A percentile compares a stretch with the other conserved stretches of the same genome.
Evolutionary conservation across 306 rosid species (phyloP).

Genomic region (Ziziphus jujuba): DNA sequence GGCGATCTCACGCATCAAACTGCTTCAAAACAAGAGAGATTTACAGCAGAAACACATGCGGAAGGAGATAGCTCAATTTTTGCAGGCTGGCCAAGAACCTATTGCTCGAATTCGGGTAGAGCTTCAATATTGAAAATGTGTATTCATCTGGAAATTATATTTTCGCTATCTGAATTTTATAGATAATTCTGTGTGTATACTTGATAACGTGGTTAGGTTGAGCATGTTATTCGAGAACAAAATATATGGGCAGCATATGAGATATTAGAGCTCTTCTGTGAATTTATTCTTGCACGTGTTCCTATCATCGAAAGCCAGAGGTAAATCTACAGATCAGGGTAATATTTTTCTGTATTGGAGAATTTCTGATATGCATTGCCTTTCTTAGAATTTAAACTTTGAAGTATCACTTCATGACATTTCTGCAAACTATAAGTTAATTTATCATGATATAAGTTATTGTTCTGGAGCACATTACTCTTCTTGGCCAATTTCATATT

Average conservation of each 20-base stretch:
- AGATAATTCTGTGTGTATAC: background rate
- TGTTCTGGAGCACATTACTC: background rate
- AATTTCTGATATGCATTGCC: slow-evolving; percentile 3
- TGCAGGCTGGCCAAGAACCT: slow-evolving; percentile 95
- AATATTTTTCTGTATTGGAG: slow-evolving; percentile 18
- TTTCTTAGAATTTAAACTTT: slow-evolving; percentile 8
- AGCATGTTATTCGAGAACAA: slow-evolving; percentile 93
- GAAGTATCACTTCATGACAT: background rate
- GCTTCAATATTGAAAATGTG: slow-evolving; percentile 15
- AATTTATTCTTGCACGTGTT: slow-evolving; percentile 89
- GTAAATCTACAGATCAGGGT: slow-evolving; percentile 41
- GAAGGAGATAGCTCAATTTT: slow-evolving; percentile 86
- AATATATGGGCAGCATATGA: slow-evolving; percentile 89
- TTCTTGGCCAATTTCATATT: background rate
- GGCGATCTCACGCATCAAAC: slow-evolving; percentile 83
- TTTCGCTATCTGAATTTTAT: background rate
- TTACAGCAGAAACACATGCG: slow-evolving; percentile 85
- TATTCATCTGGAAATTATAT: background rate
- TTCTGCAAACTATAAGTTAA: background rate
- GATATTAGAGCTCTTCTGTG: slow-evolving; percentile 94
- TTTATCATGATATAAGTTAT: background rate
- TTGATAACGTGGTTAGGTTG: slow-evolving; percentile 63
- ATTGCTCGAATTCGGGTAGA: slow-evolving; percentile 91
- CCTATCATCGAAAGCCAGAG: slow-evolving; percentile 85
- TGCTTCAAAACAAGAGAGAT: slow-evolving; percentile 96